phyloP scores from a whole-genome alignment of 192 early-diverging fungal genomes.

The Umbelopsis sp. region DNA sequence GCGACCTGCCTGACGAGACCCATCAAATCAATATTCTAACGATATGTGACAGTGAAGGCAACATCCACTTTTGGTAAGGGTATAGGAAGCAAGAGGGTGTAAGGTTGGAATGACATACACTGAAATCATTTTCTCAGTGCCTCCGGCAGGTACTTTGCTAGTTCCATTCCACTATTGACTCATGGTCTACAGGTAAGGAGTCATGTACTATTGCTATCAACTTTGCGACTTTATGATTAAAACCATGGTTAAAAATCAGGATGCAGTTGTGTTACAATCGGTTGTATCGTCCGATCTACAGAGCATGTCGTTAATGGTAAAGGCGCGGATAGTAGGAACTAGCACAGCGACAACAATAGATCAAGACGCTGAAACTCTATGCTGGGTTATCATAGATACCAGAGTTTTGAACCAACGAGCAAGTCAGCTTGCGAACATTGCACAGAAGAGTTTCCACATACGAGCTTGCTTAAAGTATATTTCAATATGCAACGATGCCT shows the following conservation, averaged over 20 bases:
- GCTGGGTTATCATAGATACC: slow-evolving; percentile 16
- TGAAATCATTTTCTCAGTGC: not conserved
- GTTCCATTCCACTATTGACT: not conserved
- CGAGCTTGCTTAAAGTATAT: slow-evolving; percentile 22
- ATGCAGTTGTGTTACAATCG: not conserved
- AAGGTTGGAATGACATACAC: not conserved
- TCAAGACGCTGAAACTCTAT: not conserved
- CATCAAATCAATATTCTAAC: not conserved
- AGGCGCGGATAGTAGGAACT: not conserved
- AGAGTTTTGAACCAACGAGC: not conserved
- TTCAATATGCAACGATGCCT: not conserved
- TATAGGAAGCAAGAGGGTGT: not conserved
- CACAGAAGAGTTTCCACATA: slow-evolving; percentile 13
- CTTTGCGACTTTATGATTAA: not conserved
- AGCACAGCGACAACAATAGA: not conserved
- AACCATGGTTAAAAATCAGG: not conserved
- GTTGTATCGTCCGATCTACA: not conserved
- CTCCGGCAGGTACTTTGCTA: not conserved
- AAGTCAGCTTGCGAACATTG: slow-evolving; percentile 13
- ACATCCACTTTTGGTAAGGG: slow-evolving; percentile 1
- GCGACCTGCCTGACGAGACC: not conserved
- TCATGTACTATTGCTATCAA: not conserved
- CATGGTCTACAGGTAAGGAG: not conserved
- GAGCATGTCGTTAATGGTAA: not conserved
- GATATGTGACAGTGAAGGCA: slow-evolving; percentile 7